Evolutionary conservation across 2,329 filamentous ascomycete genomes (phyloP), one percentile per base, ranked within the genome.

Genomic region (Penicillium freii): DNA sequence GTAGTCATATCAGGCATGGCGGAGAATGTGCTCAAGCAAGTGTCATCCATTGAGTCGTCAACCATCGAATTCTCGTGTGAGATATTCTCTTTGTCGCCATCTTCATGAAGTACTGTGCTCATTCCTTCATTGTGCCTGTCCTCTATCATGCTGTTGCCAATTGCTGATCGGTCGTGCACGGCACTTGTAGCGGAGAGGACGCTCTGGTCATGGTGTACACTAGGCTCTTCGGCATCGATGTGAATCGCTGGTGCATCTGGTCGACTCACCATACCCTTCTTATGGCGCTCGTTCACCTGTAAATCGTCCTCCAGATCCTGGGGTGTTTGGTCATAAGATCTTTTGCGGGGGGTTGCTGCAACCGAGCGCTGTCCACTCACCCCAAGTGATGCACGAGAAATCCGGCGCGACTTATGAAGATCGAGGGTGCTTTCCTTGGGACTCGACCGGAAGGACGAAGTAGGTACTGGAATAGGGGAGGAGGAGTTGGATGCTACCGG

Each of bases 1-100:
- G 87, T 87, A 21, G 91, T 94, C 85, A 94, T 85, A 67, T 93
- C 91, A 19, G 91, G 91, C 53, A 96, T 85, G 9, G 91, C 91
- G 1, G 93, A 97, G 75, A 97, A 97, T 13, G 84, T 86, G 78
- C 91, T 96, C 71, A 96, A 89, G 69, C 77, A 76, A 11, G 78
- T 78, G 44, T 79, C 74, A 56, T 78, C 75, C 65, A 75, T 75
- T 9, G 66, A 59, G 45, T 76, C 71, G 25, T 73, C 72, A 53
- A 69, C 66, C 51, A 68, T 66, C 21, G 58, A 62, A 46, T 70
- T 39, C 4, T 54, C 67, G 19, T 73, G 63, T n/a, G 66, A 56
- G 13, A 61, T 48, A 45, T 62, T 59, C 38, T 68, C 63, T 49
- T 70, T 63, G 33, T 68, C 59, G 44, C 59, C 62, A 46, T 69